phyloP scores from a whole-genome alignment of 2,329 filamentous ascomycete species.

The Mycogone perniciosa region DNA sequence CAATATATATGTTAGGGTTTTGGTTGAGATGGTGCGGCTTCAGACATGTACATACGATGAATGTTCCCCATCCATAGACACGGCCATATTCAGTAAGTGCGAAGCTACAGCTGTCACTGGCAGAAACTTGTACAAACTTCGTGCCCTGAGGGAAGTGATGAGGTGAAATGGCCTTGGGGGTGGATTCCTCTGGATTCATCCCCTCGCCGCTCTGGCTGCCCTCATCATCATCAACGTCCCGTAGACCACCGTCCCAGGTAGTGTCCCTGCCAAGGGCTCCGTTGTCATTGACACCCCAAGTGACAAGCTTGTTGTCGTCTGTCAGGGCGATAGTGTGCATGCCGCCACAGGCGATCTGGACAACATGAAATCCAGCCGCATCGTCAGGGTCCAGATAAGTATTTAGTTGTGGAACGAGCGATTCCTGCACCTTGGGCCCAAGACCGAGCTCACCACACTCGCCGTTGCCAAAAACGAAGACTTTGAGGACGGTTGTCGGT shows the following conservation, averaged over 20 bases:
- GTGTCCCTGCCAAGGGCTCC: slow-evolving; percentile 56
- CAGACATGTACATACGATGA: slow-evolving; percentile 44
- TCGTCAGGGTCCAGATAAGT: slow-evolving; percentile 43
- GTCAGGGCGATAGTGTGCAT: slow-evolving; percentile 59
- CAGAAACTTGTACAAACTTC: slow-evolving; percentile 53
- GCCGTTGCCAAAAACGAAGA: slow-evolving; percentile 13
- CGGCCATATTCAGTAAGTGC: slow-evolving; percentile 61
- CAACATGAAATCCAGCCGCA: slow-evolving; percentile 40
- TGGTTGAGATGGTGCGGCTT: slow-evolving; percentile 8
- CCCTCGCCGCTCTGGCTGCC: slow-evolving; percentile 39
- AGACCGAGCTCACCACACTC: slow-evolving; percentile 16
- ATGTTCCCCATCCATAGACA: slow-evolving; percentile 74
- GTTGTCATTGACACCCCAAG: slow-evolving; percentile 63
- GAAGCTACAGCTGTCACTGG: slow-evolving; percentile 62
- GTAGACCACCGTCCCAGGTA: slow-evolving; percentile 37
- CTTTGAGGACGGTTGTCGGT: slow-evolving; percentile 6
- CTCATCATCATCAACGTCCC: slow-evolving; percentile 23
- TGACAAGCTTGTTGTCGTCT: slow-evolving; percentile 54
- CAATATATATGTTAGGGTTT: slow-evolving; percentile 6
- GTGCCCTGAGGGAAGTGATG: slow-evolving; percentile 44
- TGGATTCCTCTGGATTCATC: slow-evolving; percentile 53
- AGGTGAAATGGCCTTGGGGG: slow-evolving; percentile 45
- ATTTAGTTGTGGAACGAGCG: slow-evolving; percentile 36
- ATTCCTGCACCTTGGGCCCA: slow-evolving; percentile 6
- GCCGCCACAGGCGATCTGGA: slow-evolving; percentile 55